Evolutionary conservation across 805 yeast genomes (phyloP).

Genomic region (Teunomyces gatunensis): DNA sequence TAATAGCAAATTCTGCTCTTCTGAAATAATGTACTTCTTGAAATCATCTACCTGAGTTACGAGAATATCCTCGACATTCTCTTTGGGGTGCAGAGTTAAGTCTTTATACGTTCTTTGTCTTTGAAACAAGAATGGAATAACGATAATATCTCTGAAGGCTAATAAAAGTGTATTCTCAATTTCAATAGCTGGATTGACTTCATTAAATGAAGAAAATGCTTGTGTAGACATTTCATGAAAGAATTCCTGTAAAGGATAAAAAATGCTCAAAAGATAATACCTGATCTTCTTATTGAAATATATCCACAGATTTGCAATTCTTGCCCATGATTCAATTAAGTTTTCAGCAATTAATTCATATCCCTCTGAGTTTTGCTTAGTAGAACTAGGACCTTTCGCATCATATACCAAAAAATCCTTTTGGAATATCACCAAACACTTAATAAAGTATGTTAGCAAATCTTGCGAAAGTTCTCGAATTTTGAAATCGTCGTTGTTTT

Average conservation of each 20-base stretch:
- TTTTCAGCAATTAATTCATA: neutral
- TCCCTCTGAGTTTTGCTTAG: neutral
- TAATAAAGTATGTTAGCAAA: constrained; percentile 21
- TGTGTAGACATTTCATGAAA: constrained; percentile 13
- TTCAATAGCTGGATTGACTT: constrained; percentile 14
- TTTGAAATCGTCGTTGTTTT: constrained; percentile 21
- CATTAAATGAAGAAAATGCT: neutral
- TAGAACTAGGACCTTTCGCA: neutral
- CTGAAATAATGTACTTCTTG: neutral
- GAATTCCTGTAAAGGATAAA: constrained; percentile 24
- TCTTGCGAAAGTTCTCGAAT: constrained; percentile 30
- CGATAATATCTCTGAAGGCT: constrained; percentile 27
- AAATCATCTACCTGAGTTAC: neutral
- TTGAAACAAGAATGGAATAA: constrained; percentile 23
- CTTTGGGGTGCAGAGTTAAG: neutral
- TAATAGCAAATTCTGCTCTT: neutral
- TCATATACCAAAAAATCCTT: constrained; percentile 15
- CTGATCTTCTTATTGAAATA: constrained; percentile 28
- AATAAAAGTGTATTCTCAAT: constrained; percentile 25
- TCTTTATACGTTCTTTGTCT: constrained; percentile 9
- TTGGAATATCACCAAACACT: constrained; percentile 20
- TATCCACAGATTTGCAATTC: constrained; percentile 22
- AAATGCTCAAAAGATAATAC: constrained; percentile 20
- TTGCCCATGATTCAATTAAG: constrained; percentile 19
- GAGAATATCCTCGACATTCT: neutral